These are phyloP conservation scores for Arctostaphylos glauca DNA, from an alignment of 148 eudicot species.

Conservation along the genomic window DNA sequence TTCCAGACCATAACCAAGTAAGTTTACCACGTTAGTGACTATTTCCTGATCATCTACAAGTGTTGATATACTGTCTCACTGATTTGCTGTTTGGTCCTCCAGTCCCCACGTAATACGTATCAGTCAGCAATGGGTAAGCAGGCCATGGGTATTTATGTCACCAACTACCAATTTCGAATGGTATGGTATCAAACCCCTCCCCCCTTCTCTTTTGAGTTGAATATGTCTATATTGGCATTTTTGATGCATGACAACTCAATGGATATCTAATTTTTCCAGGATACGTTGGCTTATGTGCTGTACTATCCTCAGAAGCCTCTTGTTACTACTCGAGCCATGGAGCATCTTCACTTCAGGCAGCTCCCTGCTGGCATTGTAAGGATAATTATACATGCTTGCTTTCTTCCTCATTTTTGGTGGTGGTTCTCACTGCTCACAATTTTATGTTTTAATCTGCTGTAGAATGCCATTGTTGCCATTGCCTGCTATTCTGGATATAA, in stretches of 20 bases:
- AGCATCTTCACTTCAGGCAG: conserved; percentile 95
- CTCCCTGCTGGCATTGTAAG: conserved; percentile 96
- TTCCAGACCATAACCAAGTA: conserved; percentile 98
- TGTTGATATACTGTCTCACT: conserved; percentile 7
- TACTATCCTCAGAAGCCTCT: conserved; percentile 99
- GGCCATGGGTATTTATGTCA: conserved; percentile 99
- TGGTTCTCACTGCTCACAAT: conserved; percentile 17
- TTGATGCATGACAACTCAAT: conserved; percentile 8
- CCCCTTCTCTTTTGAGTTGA: not conserved
- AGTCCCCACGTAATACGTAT: conserved; percentile 99
- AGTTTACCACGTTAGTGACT: conserved; percentile 11
- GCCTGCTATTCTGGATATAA: conserved; percentile 97
- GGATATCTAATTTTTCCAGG: conserved; percentile 37
- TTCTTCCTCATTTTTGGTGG: not conserved
- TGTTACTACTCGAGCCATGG: conserved; percentile 99
- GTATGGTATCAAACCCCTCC: conserved; percentile 31
- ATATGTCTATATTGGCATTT: not conserved
- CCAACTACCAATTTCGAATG: conserved; percentile 97
- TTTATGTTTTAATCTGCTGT: conserved; percentile 15
- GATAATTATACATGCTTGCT: not conserved
- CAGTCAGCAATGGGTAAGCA: conserved; percentile 99
- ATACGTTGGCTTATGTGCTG: conserved; percentile 93
- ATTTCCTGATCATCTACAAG: not conserved
- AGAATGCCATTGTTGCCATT: conserved; percentile 97
- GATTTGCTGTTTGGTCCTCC: conserved; percentile 22